phyloP scores from a whole-genome alignment of 352 stramenopile genomes.

The Phytophthora litchii region DNA sequence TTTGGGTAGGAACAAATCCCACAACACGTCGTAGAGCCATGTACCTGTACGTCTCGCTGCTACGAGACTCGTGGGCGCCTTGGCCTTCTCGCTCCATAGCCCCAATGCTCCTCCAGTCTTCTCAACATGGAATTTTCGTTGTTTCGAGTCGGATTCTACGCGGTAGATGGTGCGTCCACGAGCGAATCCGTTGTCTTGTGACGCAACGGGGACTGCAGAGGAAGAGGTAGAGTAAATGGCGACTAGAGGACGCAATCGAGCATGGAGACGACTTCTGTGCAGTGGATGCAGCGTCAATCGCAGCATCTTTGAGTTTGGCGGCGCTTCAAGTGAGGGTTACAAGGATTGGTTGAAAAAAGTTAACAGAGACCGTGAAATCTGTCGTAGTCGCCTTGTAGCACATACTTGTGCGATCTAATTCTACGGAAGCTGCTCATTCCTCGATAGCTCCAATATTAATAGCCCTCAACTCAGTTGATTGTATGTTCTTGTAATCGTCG shows the following conservation, averaged over 20 bases:
- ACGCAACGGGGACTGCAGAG: conserved; percentile 14
- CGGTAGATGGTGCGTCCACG: conserved; percentile 34
- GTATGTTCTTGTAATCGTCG: no score
- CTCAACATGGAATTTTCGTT: conserved; percentile 24
- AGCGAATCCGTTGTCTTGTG: conserved; percentile 37
- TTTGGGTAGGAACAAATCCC: conserved; percentile 91
- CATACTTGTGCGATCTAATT: no score
- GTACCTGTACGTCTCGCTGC: conserved; percentile 34
- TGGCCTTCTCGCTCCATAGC: conserved; percentile 9
- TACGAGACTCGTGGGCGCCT: conserved; percentile 8
- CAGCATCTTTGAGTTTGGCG: conserved; percentile 10
- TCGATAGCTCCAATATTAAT: no score
- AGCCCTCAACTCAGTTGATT: no score
- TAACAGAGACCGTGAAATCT: neutral
- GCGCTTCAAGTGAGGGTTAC: conserved; percentile 18
- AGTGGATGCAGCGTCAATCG: neutral
- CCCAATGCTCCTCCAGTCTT: conserved; percentile 16
- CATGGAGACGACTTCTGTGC: neutral
- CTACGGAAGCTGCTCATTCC: no score
- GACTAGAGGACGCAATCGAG: conserved; percentile 3
- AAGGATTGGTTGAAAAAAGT: conserved; percentile 6
- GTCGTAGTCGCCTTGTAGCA: no score
- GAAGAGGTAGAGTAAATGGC: conserved; percentile 12
- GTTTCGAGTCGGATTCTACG: conserved; percentile 10
- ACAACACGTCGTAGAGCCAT: conserved; percentile 56